phyloP scores from a whole-genome alignment of 257 asterid species.

The Nicotiana tomentosiformis region DNA sequence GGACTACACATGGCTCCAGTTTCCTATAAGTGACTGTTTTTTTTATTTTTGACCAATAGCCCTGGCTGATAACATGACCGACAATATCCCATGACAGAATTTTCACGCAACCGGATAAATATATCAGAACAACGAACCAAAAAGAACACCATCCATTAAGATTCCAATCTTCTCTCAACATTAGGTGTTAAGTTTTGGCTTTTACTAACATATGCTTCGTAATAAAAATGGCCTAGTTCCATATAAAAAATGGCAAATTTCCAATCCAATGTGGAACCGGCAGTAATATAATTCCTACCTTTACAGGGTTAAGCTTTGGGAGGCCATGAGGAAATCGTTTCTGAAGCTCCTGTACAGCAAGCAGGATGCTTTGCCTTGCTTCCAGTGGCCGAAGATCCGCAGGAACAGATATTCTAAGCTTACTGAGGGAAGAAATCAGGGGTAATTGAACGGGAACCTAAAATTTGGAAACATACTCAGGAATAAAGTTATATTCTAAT shows the following conservation, averaged over 20 bases:
- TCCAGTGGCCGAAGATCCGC: slow-evolving; percentile 88
- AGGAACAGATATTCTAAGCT: slow-evolving; percentile 76
- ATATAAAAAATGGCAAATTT: not conserved
- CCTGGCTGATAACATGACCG: not conserved
- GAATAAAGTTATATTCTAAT: not conserved
- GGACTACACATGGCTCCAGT: not conserved
- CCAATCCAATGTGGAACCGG: not conserved
- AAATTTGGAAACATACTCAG: slow-evolving; percentile 8
- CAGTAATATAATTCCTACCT: slow-evolving; percentile 39
- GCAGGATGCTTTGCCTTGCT: slow-evolving; percentile 77
- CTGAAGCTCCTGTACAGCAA: slow-evolving; percentile 82
- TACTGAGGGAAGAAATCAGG: slow-evolving; percentile 83
- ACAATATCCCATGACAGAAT: not conserved
- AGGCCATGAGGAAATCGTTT: slow-evolving; percentile 88
- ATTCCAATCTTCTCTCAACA: not conserved
- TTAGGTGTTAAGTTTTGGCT: not conserved
- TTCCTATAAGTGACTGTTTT: not conserved
- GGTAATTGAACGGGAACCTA: slow-evolving; percentile 97
- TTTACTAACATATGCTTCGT: not conserved
- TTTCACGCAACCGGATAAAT: not conserved
- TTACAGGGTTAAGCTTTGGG: slow-evolving; percentile 85
- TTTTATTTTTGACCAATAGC: not conserved
- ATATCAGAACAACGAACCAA: not conserved
- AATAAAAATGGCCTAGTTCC: not conserved
- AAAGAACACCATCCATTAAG: not conserved